A percentile compares a stretch with the other conserved stretches of the same genome.
phyloP scores from a whole-genome alignment of 495 filamentous ascomycete genomes.

The Penicillium cosmopolitanum region DNA sequence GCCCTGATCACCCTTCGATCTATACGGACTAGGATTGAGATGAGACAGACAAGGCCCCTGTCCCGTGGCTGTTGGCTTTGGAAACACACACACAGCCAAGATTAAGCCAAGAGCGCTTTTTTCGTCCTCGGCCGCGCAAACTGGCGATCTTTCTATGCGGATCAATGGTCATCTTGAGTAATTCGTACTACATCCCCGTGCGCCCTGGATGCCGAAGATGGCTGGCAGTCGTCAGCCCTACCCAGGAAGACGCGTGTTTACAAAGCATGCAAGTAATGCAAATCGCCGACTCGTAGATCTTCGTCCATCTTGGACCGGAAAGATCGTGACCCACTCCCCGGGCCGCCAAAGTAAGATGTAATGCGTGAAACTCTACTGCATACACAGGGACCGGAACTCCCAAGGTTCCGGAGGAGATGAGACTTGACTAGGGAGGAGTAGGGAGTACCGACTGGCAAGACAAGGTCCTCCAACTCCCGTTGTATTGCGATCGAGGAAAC shows the following conservation, averaged over 20 bases:
- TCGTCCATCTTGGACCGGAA: not conserved
- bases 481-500: too few species aligned
- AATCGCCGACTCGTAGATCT: not conserved
- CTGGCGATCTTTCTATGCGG: not conserved
- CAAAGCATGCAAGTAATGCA: not conserved
- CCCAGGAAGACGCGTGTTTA: not conserved
- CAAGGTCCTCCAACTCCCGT: too few species aligned
- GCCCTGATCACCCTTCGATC: not conserved
- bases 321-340: not conserved
- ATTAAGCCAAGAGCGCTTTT: not conserved
- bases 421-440: not conserved
- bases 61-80: too few species aligned
- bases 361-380: not conserved
- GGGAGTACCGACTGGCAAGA: too few species aligned
- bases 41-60: not conserved
- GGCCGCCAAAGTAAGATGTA: not conserved
- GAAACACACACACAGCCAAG: not conserved
- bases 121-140: not conserved
- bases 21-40: not conserved
- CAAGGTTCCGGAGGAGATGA: not conserved
- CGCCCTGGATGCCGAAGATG: not conserved
- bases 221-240: not conserved
- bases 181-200: not conserved
- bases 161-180: not conserved
- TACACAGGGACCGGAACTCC: not conserved